Base-by-base conservation (phyloP, 768 basidiomycete species). In the Galerina marginata region DNA sequence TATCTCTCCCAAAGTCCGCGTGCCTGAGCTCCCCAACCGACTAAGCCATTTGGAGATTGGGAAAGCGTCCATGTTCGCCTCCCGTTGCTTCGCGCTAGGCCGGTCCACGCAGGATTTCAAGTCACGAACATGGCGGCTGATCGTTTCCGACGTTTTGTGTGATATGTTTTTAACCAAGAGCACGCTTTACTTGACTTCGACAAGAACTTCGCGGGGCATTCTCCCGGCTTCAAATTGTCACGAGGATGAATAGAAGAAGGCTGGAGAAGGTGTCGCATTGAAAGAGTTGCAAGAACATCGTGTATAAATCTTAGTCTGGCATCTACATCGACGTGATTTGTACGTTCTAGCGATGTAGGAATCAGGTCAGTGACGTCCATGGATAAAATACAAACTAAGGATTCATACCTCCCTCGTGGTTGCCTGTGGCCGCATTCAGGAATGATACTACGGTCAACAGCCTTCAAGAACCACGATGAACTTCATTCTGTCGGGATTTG, bases 11-110 rank as follows among this genome's bases (percentile, higher is more conserved):
- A 10, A 49, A 25, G 20, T 29, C 49, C 46, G 47, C 39, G 46
- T 57, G 47, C 56, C 56, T 57, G 37, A 42, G 20, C 23, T 36
- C 12, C 29, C 29, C 15, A 23, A 47, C 20, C 44, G 52, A 53
- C 51, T 49, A 61, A 42, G 26, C 60, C 44, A 48, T 56, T 61
- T 61, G 42, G 49, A 47, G 60, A 56, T 56, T n/a, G 36, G 2
- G 26, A 23, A 51, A 50, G 26, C 23, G 14, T 36, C 20, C 20
- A 20, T 25, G 36, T 36, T 47, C 36, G 47, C 48, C 56, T 56
- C 55, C 50, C 50, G 29, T 51, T 36, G 49, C 49, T 61, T 52
- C 55, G 42, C 23, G 50, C 48, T 44, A 11, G 40, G 37, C 48
- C 29, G 43, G 33, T 36, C 49, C 55, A 56, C 36, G 48, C 55